A percentile compares a stretch with the other conserved stretches of the same genome.
Evolutionary conservation across 768 basidiomycete species (phyloP).

Genomic region (Tephrocybe sp.): DNA sequence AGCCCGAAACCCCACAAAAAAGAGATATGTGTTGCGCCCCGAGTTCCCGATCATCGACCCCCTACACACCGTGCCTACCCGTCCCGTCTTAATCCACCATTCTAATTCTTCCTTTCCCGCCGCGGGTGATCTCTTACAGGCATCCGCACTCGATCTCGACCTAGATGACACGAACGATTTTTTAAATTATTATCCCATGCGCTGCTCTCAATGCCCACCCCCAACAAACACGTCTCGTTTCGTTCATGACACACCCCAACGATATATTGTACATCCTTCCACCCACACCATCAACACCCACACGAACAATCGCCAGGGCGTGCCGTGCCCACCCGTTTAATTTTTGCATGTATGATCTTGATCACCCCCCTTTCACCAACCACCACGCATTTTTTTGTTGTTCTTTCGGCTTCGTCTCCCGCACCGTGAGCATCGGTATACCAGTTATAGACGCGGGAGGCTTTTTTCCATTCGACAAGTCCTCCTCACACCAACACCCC

Average conservation of each 20-base stretch:
- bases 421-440: constrained; percentile 13
- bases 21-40: too few species aligned
- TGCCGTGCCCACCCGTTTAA: constrained; percentile 4
- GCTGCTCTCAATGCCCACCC: constrained; percentile 60
- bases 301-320: constrained; percentile 9
- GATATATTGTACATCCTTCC: constrained; percentile 35
- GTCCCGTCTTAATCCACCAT: neutral
- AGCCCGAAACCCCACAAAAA: constrained; percentile 28
- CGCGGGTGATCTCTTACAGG: constrained; percentile 16
- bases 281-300: constrained; percentile 13
- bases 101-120: constrained; percentile 12
- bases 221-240: constrained; percentile 43
- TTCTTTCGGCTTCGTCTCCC: neutral
- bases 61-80: neutral
- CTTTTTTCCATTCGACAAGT: too few species aligned
- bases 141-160: constrained; percentile 34
- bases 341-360: constrained; percentile 1
- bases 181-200: constrained; percentile 31
- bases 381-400: neutral
- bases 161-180: constrained; percentile 26
- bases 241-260: too few species aligned
- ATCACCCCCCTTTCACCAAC: too few species aligned
- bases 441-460: constrained; percentile 16
- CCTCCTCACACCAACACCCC: neutral
- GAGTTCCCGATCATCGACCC: neutral